Percentiles rank a stretch among this genome's conserved stretches.
phyloP scores from a whole-genome alignment of 805 yeast species.

The Candida nanaspora region DNA sequence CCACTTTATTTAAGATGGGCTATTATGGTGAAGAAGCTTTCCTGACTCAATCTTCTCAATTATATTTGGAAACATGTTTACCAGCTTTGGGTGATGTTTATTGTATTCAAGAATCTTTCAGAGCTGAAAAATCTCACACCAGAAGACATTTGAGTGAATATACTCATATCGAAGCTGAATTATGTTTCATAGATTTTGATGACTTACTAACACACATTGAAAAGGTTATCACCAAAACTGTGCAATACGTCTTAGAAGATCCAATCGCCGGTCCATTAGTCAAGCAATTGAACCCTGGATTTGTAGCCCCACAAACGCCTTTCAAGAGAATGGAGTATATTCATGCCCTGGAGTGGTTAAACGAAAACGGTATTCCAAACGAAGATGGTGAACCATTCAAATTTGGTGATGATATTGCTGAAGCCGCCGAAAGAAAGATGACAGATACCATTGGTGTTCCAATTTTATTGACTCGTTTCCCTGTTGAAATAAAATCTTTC shows the following conservation, averaged over 20 bases:
- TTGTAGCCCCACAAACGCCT: conserved; percentile 75
- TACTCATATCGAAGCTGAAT: conserved; percentile 94
- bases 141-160: conserved; percentile 96
- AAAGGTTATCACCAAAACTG: conserved; percentile 58
- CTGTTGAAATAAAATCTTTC: conserved; percentile 94
- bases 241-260: conserved; percentile 75
- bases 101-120: conserved; percentile 96
- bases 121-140: conserved; percentile 98
- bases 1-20: conserved; percentile 85
- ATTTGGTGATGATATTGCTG: conserved; percentile 98
- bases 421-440: conserved; percentile 99
- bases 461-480: conserved; percentile 88
- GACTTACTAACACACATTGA: conserved; percentile 85
- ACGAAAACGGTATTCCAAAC: conserved; percentile 88
- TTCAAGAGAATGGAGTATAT: conserved; percentile 88
- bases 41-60: conserved; percentile 94
- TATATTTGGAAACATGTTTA: conserved; percentile 91
- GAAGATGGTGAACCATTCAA: conserved; percentile 91
- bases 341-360: conserved; percentile 91
- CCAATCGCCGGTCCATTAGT: conserved; percentile 89
- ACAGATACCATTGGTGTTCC: conserved; percentile 92
- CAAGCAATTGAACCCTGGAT: conserved; percentile 87
- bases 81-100: conserved; percentile 96
- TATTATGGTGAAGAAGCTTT: conserved; percentile 97
- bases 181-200: conserved; percentile 81